phyloP scores from a whole-genome alignment of 768 basidiomycete genomes.

The Xerocomus potaroensis region DNA sequence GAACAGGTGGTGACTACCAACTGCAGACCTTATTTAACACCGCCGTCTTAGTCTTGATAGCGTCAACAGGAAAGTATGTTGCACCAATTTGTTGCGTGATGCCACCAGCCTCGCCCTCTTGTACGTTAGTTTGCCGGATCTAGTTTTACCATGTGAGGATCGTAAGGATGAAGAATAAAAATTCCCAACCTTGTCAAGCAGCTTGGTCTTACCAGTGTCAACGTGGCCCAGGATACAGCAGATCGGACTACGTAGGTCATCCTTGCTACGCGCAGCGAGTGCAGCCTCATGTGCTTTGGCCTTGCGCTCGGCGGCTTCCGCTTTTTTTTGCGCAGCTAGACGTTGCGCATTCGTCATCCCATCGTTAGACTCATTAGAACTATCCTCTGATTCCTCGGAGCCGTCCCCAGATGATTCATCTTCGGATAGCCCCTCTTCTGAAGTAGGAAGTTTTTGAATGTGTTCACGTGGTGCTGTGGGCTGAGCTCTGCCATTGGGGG shows the following conservation, averaged over 20 bases:
- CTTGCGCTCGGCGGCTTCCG: conserved; percentile 76
- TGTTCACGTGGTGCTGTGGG: conserved; percentile 24
- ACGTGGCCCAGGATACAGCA: conserved; percentile 99
- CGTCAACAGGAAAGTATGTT: conserved; percentile 96
- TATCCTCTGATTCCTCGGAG: conserved; percentile 44
- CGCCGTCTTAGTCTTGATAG: conserved; percentile 87
- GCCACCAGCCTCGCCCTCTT: conserved; percentile 99
- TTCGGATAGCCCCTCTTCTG: conserved; percentile 35
- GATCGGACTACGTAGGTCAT: conserved; percentile 91
- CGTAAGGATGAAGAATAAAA: not conserved
- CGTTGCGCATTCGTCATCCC: conserved; percentile 66
- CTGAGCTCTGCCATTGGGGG: conserved; percentile 10
- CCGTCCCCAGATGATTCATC: conserved; percentile 45
- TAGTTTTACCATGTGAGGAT: conserved; percentile 29
- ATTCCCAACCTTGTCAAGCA: conserved; percentile 82
- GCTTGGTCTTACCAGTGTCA: conserved; percentile 98
- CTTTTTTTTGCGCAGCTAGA: conserved; percentile 67
- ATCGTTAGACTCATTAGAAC: conserved; percentile 46
- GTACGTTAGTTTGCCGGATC: conserved; percentile 99
- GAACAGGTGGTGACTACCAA: not conserved
- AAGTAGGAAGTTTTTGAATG: conserved; percentile 23
- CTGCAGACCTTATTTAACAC: conserved; percentile 80
- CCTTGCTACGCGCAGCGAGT: conserved; percentile 79
- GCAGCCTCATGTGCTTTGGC: conserved; percentile 82
- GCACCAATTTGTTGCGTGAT: conserved; percentile 99